Base-by-base conservation (phyloP, 768 basidiomycete species). In the Lactarius tabidus region DNA sequence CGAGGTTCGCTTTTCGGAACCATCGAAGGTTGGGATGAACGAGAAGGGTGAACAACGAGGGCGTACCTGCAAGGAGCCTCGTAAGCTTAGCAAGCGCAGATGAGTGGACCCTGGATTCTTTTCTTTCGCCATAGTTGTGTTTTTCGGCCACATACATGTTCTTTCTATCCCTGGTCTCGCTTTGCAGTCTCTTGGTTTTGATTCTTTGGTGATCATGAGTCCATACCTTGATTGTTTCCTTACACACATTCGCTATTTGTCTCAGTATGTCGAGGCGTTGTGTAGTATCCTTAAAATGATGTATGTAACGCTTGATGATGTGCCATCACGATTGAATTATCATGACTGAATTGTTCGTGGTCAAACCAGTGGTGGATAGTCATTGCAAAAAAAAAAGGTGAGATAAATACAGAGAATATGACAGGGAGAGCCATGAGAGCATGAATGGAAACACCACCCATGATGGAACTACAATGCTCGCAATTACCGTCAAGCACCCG, bases 81-180 rank as follows among this genome's bases (percentile, higher is more conserved):
- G 59, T 28, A 65, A 65, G 41, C 64, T 65, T 5, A 60, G 43
- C 64, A 65, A 60, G 59, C 64, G 64, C 53, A 65, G 17, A 48
- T 65, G 51, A 65, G 43, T 8, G 39, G 31, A 53, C 26, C 31
- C n/a, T 18, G 26, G 41, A 31, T 33, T 36, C 18, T 29, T 39
- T 17, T 18, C 35, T 15, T 52, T 15, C 33, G 15, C 23, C 35
- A 39, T 45, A 26, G 15, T 43, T 59, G 23, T 23, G 53, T 64
- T n/a, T 64, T 26, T 58, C 28, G 6, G 3, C n/a, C 23, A 29
- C 26, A 41, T 20, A 2, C 28, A 12, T 51, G 9, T 29, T 1
- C 15, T 43, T n/a, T 28, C 10, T 8, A 28, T 14, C 52, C 28
- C 10, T 45, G 8, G 23, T 48, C 15, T 17, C 28, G 33, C 31